phyloP scores from a whole-genome alignment of 345 rosid species.

The Arabidopsis thaliana region TAIR10.1 NC_003074.8:6884001-6884500 shows the following conservation, averaged over 20 bases:
- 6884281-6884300: constrained; percentile 4
- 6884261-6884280: neutral
- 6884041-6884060: neutral
- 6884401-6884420: constrained; percentile 43
- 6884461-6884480: constrained; percentile 19
- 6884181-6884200: neutral
- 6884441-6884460: constrained; percentile 6
- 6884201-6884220: neutral
- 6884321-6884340: constrained; percentile 33
- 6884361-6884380: constrained; percentile 39
- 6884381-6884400: constrained; percentile 44
- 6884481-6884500: neutral
- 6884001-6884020: neutral
- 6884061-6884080: neutral
- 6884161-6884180: neutral
- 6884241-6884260: neutral
- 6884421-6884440: neutral
- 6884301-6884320: constrained; percentile 50
- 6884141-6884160: constrained; percentile 1
- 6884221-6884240: neutral
- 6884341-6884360: constrained; percentile 19
- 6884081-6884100: constrained; percentile 19
- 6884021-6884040: neutral
- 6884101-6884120: neutral
- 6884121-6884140: constrained; percentile 8